Evolutionary conservation across 768 basidiomycete species (phyloP).

Genomic region (Filobasidium wieringae): DNA sequence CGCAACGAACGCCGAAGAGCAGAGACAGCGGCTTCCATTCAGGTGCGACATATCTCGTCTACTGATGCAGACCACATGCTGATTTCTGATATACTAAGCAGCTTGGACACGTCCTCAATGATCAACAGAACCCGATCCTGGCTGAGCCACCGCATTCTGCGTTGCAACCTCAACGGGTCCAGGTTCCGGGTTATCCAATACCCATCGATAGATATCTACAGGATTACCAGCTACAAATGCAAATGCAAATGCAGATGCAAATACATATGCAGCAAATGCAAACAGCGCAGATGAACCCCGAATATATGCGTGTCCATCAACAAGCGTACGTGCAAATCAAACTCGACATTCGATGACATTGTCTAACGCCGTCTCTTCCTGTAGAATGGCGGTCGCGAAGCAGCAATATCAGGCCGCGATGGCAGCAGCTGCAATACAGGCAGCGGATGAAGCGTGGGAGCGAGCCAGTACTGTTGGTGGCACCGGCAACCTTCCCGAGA

Average conservation of each 20-base stretch:
- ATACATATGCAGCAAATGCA: conserved; percentile 23
- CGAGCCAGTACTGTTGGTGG: conserved; percentile 49
- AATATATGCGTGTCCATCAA: conserved; percentile 63
- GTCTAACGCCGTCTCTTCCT: not conserved
- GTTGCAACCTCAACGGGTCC: too few species aligned
- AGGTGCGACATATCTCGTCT: too few species aligned
- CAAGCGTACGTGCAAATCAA: conserved; percentile 45
- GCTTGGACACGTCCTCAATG: not conserved
- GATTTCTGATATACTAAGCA: conserved; percentile 37
- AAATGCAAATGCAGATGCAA: conserved; percentile 50
- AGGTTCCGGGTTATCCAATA: too few species aligned
- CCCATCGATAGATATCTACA: too few species aligned
- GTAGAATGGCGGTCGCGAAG: conserved; percentile 61
- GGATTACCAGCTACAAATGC: conserved; percentile 95
- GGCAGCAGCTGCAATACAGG: conserved; percentile 77
- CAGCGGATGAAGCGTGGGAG: conserved; percentile 86
- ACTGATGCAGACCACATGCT: conserved; percentile 79
- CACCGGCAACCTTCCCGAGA: not conserved
- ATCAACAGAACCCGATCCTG: conserved; percentile 3
- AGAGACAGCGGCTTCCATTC: too few species aligned
- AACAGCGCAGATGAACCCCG: conserved; percentile 43
- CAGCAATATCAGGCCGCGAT: conserved; percentile 83
- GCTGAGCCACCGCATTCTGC: too few species aligned
- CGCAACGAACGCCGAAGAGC: conserved; percentile 65
- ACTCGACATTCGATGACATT: not conserved